A percentile compares a stretch with the other conserved stretches of the same genome.
These are phyloP conservation scores for Fagus crenata DNA, from an alignment of 306 rosid species.

Conservation along the genomic window DNA sequence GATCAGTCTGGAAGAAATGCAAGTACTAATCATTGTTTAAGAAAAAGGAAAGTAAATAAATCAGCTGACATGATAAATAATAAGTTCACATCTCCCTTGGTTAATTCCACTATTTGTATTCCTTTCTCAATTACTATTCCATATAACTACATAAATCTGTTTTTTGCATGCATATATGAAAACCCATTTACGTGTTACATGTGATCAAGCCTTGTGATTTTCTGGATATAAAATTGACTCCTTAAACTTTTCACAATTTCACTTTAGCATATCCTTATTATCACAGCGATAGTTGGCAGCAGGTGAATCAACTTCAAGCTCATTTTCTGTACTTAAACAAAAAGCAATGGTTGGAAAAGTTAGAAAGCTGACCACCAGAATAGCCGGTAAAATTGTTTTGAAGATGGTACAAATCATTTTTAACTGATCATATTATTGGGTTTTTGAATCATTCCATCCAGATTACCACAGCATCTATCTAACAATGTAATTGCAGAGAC, in stretches of 20 bases:
- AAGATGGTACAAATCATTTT: not conserved
- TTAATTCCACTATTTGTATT: not conserved
- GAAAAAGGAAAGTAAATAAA: not conserved
- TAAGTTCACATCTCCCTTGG: not conserved
- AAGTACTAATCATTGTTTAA: constrained; percentile 5
- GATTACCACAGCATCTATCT: not conserved
- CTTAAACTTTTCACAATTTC: no score
- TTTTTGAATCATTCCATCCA: not conserved
- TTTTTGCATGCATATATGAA: not conserved
- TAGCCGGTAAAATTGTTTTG: no score
- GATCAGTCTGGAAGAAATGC: constrained; percentile 50
- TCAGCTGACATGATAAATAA: not conserved
- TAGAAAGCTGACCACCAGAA: no score
- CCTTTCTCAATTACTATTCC: not conserved
- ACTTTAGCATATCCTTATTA: no score
- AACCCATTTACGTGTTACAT: not conserved
- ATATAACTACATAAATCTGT: not conserved
- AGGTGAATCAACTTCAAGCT: no score
- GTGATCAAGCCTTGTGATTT: not conserved
- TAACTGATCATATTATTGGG: not conserved
- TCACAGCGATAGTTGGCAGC: no score
- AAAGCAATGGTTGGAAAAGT: no score
- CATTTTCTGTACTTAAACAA: no score
- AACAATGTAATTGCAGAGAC: not conserved
- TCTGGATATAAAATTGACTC: no score